Conservation (phyloP, 2,329 filamentous ascomycete species). For the Podosphaera fusca region DNA sequence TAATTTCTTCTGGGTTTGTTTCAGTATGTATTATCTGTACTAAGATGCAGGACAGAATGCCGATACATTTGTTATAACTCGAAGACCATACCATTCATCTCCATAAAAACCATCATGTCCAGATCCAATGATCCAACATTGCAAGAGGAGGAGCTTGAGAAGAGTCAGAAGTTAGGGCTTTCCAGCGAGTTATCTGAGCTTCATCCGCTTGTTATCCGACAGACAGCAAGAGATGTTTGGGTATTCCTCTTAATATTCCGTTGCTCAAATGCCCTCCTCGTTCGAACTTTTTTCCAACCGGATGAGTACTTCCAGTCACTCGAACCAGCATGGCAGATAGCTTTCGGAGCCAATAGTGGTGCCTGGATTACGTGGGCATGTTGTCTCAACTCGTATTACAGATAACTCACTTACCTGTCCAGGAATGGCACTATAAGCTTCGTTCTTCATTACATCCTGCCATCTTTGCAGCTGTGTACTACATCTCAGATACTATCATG, state of each 20-base stretch:
- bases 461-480: conserved; percentile 60
- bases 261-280: conserved; percentile 52
- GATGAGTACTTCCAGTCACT: conserved; percentile 94
- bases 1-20: no score
- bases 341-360: conserved; percentile 53
- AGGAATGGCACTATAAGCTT: conserved; percentile 85
- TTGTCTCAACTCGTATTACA: conserved; percentile 5
- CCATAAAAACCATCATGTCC: no score
- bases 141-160: no score
- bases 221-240: conserved; percentile 8
- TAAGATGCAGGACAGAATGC: no score
- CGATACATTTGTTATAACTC: no score
- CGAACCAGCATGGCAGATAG: conserved; percentile 78
- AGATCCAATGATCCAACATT: no score
- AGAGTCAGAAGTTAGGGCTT: no score
- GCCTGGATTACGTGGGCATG: conserved; percentile 93
- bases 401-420: conserved; percentile 5
- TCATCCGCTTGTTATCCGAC: no score
- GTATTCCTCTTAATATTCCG: conserved; percentile 38
- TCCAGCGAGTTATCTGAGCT: no score
- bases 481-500: conserved; percentile 32
- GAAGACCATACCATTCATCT: no score
- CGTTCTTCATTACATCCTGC: conserved; percentile 81
- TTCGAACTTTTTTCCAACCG: conserved; percentile 88
- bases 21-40: no score